Conservation (phyloP, 371 early-diverging fungal genomes). For the Zancudomyces culisetae region DNA sequence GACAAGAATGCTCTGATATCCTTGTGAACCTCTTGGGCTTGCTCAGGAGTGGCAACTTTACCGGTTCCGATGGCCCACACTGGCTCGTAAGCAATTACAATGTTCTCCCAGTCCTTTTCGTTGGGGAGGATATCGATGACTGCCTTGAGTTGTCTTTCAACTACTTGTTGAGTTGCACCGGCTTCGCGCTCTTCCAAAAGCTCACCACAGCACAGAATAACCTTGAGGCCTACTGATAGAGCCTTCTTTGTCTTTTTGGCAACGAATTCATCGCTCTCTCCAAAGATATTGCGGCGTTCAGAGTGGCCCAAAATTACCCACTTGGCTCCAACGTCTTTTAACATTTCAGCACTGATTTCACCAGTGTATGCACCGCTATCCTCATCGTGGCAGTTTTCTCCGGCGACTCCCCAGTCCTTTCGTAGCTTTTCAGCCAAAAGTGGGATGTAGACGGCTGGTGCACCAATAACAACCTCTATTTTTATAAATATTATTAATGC, state of each 20-base stretch:
- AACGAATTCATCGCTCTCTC: conserved; percentile 75
- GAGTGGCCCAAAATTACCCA: conserved; percentile 99
- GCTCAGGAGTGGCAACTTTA: conserved; percentile 88
- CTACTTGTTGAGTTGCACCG: conserved; percentile 64
- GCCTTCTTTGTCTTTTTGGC: conserved; percentile 81
- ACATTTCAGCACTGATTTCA: conserved; percentile 77
- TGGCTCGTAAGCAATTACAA: conserved; percentile 99
- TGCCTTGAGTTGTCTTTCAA: conserved; percentile 76
- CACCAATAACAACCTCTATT: conserved; percentile 90
- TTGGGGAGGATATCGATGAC: conserved; percentile 41
- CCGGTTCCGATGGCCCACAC: conserved; percentile 99
- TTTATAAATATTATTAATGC: not conserved
- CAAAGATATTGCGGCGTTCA: conserved; percentile 88
- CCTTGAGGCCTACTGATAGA: conserved; percentile 68
- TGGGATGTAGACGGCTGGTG: conserved; percentile 85
- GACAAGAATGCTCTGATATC: conserved; percentile 76
- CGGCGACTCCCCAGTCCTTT: conserved; percentile 75
- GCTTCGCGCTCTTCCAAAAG: conserved; percentile 84
- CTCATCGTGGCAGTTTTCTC: conserved; percentile 86
- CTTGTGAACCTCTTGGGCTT: conserved; percentile 93
- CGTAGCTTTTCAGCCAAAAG: conserved; percentile 51
- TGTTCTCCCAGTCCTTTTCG: conserved; percentile 58
- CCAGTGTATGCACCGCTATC: conserved; percentile 96
- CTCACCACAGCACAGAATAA: conserved; percentile 97
- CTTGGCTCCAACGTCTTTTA: conserved; percentile 86